A percentile compares a stretch with the other conserved stretches of the same genome.
phyloP scores from a whole-genome alignment of 208 protist genomes.

The Jaenimonas drosophilae region DNA sequence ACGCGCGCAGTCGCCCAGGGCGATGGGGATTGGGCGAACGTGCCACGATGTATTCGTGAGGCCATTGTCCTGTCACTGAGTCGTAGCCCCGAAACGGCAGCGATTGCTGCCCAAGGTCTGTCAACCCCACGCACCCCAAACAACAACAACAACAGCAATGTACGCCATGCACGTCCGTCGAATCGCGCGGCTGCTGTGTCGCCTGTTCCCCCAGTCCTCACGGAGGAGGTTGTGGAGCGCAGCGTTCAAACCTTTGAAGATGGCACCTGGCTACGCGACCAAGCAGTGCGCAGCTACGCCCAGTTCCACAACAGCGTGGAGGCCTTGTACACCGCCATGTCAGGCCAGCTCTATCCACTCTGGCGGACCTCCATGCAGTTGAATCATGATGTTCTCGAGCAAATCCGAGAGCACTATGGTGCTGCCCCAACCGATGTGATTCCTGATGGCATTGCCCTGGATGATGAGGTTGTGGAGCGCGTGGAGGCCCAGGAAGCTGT shows the following conservation, averaged over 20 bases:
- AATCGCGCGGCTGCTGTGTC: neutral
- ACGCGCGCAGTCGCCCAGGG: constrained; percentile 24
- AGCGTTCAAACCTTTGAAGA: constrained; percentile 76
- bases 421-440: constrained; percentile 29
- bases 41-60: constrained; percentile 51
- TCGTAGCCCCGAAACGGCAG: neutral
- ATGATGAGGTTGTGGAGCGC: constrained; percentile 6
- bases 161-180: too few relatives aligned
- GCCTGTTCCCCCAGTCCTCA: constrained; percentile 18
- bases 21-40: constrained; percentile 65
- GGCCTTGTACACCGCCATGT: constrained; percentile 32
- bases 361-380: constrained; percentile 67
- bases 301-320: constrained; percentile 84
- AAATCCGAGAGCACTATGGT: constrained; percentile 12
- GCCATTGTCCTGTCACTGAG: constrained; percentile 33
- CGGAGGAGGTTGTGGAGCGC: constrained; percentile 51
- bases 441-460: constrained; percentile 39
- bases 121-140: too few relatives aligned
- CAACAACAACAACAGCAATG: too few relatives aligned
- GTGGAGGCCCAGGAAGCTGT: constrained; percentile 35
- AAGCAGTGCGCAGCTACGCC: constrained; percentile 63
- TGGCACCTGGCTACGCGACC: constrained; percentile 43
- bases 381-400: constrained; percentile 23
- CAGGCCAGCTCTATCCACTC: constrained; percentile 38
- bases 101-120: too few relatives aligned